These are phyloP conservation scores for Closterium sp. DNA, from an alignment of 139 green algal species.

Conservation along the genomic window DNA sequence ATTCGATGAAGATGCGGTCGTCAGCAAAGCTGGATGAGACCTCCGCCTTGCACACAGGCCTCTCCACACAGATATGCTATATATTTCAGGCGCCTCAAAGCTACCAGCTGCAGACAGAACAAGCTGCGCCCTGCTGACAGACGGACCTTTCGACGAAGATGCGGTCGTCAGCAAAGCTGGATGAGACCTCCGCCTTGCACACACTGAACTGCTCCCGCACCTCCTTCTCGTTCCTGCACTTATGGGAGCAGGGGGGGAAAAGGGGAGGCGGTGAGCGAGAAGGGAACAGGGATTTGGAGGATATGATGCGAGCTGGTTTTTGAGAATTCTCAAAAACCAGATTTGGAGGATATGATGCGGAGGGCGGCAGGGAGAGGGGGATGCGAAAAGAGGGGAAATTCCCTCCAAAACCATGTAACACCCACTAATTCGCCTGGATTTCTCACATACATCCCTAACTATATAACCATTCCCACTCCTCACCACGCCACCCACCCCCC, in stretches of 20 bases:
- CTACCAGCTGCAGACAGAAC: background rate
- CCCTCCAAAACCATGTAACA: too few species aligned
- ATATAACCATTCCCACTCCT: background rate
- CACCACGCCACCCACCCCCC: too few species aligned
- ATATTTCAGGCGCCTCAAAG: too few species aligned
- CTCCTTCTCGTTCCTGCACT: constrained; percentile 60
- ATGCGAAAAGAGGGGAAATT: background rate
- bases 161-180: constrained; percentile 88
- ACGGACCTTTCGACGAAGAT: constrained; percentile 89
- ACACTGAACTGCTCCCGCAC: constrained; percentile 48
- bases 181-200: constrained; percentile 64
- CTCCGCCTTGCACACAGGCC: constrained; percentile 56
- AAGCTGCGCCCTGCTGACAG: background rate
- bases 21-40: constrained; percentile 87
- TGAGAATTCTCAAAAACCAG: too few species aligned
- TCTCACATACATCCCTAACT: background rate
- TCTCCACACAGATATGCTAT: too few species aligned
- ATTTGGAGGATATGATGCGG: too few species aligned
- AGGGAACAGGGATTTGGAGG: constrained; percentile 87
- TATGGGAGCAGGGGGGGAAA: too few species aligned
- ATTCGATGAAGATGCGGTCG: constrained; percentile 92
- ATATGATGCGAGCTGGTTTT: too few species aligned
- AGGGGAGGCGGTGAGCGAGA: too few species aligned
- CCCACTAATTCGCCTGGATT: too few species aligned
- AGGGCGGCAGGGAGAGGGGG: too few species aligned